phyloP scores from a whole-genome alignment of 306 rosid genomes.

The Leucaena leucocephala region DNA sequence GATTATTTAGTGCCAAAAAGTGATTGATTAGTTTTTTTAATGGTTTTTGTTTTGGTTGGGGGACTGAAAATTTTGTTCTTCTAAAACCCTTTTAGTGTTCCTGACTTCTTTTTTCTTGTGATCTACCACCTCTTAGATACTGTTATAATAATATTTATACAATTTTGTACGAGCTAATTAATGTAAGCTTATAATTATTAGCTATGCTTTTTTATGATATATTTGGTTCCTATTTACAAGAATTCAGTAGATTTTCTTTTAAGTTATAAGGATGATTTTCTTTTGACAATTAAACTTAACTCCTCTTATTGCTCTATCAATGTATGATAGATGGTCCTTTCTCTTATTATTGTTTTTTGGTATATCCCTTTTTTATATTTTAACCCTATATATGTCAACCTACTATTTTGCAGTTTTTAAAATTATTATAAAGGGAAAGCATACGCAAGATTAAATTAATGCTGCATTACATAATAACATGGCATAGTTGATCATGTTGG shows the following conservation, averaged over 20 bases:
- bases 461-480: background rate
- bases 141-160: background rate
- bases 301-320: too few relatives aligned
- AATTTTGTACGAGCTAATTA: background rate
- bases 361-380: background rate
- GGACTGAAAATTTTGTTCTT: background rate
- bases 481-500: background rate
- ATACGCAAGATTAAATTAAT: background rate
- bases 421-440: slow-evolving; percentile 2
- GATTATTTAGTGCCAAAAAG: slow-evolving; percentile 32
- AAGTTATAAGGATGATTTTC: background rate
- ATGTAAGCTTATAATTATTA: background rate
- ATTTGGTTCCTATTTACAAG: background rate
- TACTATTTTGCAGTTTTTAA: background rate
- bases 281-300: background rate
- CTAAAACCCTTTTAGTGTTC: background rate
- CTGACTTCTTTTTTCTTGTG: background rate
- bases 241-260: background rate
- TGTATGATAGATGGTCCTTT: background rate
- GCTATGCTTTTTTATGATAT: background rate
- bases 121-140: background rate
- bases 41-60: too few relatives aligned
- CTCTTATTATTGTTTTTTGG: background rate
- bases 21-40: slow-evolving; percentile 1
- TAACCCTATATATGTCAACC: slow-evolving; percentile 37